These are phyloP conservation scores for Escallonia herrerae DNA, from an alignment of 129 eudicot species.

Conservation along the genomic window DNA sequence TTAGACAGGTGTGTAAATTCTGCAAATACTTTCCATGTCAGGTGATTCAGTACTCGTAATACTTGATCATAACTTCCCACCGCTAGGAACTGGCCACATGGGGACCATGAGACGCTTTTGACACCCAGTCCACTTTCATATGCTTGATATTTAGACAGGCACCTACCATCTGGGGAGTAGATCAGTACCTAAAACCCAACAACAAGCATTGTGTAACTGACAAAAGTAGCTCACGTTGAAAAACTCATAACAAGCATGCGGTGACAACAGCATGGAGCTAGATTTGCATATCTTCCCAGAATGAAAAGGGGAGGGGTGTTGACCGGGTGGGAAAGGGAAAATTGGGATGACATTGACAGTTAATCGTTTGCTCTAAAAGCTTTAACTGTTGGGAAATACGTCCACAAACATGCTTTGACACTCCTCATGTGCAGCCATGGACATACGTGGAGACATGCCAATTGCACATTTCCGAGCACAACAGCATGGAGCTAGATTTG, in stretches of 20 bases:
- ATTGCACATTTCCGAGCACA: no score
- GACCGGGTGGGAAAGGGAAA: no score
- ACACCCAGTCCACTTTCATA: constrained; percentile 98
- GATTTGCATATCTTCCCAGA: no score
- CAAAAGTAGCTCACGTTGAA: background rate
- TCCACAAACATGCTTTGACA: no score
- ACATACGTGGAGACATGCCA: no score
- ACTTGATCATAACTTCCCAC: constrained; percentile 98
- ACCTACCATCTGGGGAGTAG: constrained; percentile 92
- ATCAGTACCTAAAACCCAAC: constrained; percentile 55
- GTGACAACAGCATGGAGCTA: no score
- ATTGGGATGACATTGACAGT: no score
- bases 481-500: no score
- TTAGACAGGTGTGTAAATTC: constrained; percentile 73
- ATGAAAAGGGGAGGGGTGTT: no score
- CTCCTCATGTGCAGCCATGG: no score
- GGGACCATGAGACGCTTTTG: constrained; percentile 90
- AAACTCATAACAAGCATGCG: background rate
- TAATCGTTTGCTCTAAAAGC: no score
- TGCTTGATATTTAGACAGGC: constrained; percentile 91
- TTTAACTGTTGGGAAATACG: no score
- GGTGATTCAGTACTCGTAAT: constrained; percentile 85
- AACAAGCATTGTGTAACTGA: background rate
- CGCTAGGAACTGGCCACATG: constrained; percentile 88
- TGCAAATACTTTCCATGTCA: constrained; percentile 98